A percentile compares a stretch with the other conserved stretches of the same genome.
Conservation (phyloP, 441 rosid species). For the Gossypium davidsonii region DNA sequence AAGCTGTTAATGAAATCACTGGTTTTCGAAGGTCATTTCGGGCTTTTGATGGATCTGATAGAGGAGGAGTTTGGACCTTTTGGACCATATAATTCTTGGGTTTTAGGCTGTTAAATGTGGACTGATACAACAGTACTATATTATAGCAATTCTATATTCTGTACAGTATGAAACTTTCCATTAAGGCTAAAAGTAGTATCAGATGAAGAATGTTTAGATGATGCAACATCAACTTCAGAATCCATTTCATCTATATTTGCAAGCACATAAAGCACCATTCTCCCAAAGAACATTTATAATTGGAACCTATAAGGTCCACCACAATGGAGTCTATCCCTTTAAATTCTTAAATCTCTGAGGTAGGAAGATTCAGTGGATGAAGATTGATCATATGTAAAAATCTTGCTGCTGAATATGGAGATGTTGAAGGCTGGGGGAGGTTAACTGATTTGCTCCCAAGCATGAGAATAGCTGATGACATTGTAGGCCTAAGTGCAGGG, state of each 20-base stretch:
- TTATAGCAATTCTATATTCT: background rate
- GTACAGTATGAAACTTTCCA: background rate
- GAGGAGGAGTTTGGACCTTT: no score
- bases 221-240: background rate
- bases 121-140: background rate
- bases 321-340: background rate
- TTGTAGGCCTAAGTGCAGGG: constrained; percentile 34
- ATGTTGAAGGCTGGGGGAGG: constrained; percentile 34
- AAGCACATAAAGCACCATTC: background rate
- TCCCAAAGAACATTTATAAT: background rate
- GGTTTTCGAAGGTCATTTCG: no score
- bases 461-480: constrained; percentile 38
- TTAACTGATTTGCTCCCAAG: constrained; percentile 29
- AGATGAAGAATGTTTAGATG: background rate
- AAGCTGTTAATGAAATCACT: no score
- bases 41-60: no score
- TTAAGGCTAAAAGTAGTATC: background rate
- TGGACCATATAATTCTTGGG: no score
- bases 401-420: constrained; percentile 24
- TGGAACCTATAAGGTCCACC: no score
- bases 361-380: constrained; percentile 21
- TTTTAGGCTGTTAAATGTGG: no score
- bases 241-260: background rate
- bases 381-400: constrained; percentile 17
- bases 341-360: background rate